A percentile compares a stretch with the other conserved stretches of the same genome.
phyloP scores from a whole-genome alignment of 805 yeast genomes.

The Myxozyma lipomycoides region DNA sequence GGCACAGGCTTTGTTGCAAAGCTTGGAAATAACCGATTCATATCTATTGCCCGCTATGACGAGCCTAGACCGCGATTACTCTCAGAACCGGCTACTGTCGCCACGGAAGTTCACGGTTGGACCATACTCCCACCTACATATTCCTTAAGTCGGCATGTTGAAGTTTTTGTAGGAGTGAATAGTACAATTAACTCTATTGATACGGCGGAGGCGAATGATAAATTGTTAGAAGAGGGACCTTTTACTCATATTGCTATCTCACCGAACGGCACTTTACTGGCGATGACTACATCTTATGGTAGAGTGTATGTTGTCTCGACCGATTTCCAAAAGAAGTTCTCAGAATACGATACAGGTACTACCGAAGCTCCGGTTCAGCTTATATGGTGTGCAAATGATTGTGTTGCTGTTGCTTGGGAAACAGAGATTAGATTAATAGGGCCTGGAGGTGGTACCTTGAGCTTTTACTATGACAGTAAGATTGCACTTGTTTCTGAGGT shows the following conservation, averaged over 20 bases:
- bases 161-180: slow-evolving; percentile 33
- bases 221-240: slow-evolving; percentile 48
- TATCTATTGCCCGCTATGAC: slow-evolving; percentile 41
- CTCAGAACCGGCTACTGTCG: slow-evolving; percentile 17
- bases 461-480: slow-evolving; percentile 36
- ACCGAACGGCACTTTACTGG: slow-evolving; percentile 55
- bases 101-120: slow-evolving; percentile 34
- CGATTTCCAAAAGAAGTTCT: slow-evolving; percentile 44
- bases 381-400: slow-evolving; percentile 85
- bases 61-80: slow-evolving; percentile 35
- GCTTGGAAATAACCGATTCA: slow-evolving; percentile 43
- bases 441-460: slow-evolving; percentile 48
- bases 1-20: slow-evolving; percentile 46
- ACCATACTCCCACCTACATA: slow-evolving; percentile 32
- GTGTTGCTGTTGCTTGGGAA: slow-evolving; percentile 55
- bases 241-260: slow-evolving; percentile 45
- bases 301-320: slow-evolving; percentile 50
- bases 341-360: slow-evolving; percentile 45
- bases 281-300: slow-evolving; percentile 45
- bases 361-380: slow-evolving; percentile 44
- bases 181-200: slow-evolving; percentile 30
- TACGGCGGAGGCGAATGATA: slow-evolving; percentile 38
- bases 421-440: slow-evolving; percentile 70
- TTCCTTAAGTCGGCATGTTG: slow-evolving; percentile 32
- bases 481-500: slow-evolving; percentile 51